phyloP scores from a whole-genome alignment of 1,284 basidiomycete species.

The Pseudozyma sp. region DNA sequence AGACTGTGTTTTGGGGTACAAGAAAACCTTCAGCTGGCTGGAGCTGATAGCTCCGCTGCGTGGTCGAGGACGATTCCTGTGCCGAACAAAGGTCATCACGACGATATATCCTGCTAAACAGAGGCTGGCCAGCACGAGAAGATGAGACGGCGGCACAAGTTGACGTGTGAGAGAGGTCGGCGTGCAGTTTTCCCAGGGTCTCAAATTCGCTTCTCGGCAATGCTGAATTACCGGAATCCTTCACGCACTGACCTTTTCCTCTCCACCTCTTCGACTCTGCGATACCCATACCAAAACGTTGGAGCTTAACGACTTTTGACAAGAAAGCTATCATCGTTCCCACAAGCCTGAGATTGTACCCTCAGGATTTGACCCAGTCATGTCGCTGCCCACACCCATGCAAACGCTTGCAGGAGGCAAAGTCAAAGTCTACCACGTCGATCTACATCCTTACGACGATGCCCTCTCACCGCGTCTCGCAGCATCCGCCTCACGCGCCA shows the following conservation, averaged over 20 bases:
- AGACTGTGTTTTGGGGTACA: not conserved
- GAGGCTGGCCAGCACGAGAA: no score
- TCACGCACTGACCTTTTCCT: not conserved
- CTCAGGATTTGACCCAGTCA: not conserved
- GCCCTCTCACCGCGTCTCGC: constrained; percentile 17
- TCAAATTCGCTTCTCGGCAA: constrained; percentile 8
- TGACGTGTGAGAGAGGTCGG: not conserved
- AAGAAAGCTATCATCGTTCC: no score
- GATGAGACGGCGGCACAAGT: not conserved
- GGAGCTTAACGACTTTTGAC: no score
- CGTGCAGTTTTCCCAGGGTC: not conserved
- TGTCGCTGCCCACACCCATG: constrained; percentile 11
- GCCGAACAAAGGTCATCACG: no score
- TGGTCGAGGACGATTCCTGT: no score
- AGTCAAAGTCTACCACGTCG: constrained; percentile 31
- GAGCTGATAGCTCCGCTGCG: no score
- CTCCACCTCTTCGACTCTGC: not conserved
- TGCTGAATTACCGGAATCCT: not conserved
- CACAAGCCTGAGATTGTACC: no score
- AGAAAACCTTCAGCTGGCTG: no score
- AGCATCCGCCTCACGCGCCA: not conserved
- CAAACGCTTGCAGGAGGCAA: constrained; percentile 25
- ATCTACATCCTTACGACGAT: constrained; percentile 19
- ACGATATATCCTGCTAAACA: no score
- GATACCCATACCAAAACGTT: not conserved